Evolutionary conservation across 495 filamentous ascomycete species (phyloP).

Genomic region (Talaromyces ruber): DNA sequence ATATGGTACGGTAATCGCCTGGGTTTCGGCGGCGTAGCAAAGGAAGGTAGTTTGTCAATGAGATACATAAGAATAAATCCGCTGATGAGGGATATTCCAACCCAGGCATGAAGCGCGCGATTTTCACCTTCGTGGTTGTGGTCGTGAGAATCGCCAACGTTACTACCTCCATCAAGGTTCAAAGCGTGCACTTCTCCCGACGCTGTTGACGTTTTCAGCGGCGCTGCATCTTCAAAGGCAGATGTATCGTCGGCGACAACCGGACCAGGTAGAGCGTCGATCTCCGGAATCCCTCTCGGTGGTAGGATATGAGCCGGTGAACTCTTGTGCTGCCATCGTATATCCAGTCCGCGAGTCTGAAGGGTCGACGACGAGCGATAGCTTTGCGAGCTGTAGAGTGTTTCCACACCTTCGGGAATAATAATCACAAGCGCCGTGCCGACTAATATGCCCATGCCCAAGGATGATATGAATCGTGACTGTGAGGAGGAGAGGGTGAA

Average conservation of each 20-base stretch:
- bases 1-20: constrained; percentile 59
- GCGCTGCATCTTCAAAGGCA: constrained; percentile 12
- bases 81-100: constrained; percentile 76
- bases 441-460: constrained; percentile 90
- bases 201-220: background rate
- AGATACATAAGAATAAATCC: constrained; percentile 98
- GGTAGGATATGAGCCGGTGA: constrained; percentile 11
- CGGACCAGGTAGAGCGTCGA: constrained; percentile 13
- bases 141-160: constrained; percentile 24
- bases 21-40: constrained; percentile 48
- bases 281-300: constrained; percentile 4
- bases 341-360: constrained; percentile 16
- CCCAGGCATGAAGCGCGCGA: constrained; percentile 58
- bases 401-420: constrained; percentile 93
- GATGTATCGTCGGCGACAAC: constrained; percentile 13
- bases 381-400: constrained; percentile 58
- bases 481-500: constrained; percentile 85
- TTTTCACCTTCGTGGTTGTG: constrained; percentile 21
- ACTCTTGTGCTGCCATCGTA: constrained; percentile 24
- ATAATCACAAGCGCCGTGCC: constrained; percentile 95
- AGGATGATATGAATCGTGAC: constrained; percentile 78
- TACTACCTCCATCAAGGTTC: constrained; percentile 18
- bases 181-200: constrained; percentile 11
- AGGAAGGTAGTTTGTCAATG: constrained; percentile 77
- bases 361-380: constrained; percentile 22